Evolutionary conservation across 495 filamentous ascomycete genomes (phyloP).

Genomic region (Podospora pseudopauciseta): DNA sequence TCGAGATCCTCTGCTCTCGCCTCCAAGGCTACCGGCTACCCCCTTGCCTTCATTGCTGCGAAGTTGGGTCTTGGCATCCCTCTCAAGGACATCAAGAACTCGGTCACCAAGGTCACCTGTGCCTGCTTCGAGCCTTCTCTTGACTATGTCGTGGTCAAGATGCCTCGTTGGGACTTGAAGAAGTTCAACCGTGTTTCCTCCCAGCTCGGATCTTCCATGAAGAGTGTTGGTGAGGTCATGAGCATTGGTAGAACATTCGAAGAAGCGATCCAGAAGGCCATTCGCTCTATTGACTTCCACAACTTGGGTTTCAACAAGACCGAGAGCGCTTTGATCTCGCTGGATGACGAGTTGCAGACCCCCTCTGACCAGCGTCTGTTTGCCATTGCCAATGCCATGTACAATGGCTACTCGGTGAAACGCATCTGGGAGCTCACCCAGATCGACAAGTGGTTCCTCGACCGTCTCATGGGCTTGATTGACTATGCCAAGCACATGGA

Average conservation of each 20-base stretch:
- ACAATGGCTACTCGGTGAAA: constrained; percentile 84
- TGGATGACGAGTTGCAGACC: constrained; percentile 92
- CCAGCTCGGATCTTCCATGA: constrained; percentile 95
- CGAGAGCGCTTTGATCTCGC: constrained; percentile 76
- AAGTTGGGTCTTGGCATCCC: constrained; percentile 94
- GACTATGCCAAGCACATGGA: constrained; percentile 80
- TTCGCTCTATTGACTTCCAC: constrained; percentile 88
- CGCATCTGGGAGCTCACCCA: constrained; percentile 97
- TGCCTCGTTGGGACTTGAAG: constrained; percentile 97
- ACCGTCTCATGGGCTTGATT: constrained; percentile 81
- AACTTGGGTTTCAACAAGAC: constrained; percentile 96
- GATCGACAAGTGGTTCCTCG: constrained; percentile 98
- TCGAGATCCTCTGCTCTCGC: constrained; percentile 94
- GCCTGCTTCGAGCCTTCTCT: constrained; percentile 99
- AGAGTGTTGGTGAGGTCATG: constrained; percentile 99
- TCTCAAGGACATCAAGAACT: constrained; percentile 93
- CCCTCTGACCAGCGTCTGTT: constrained; percentile 97
- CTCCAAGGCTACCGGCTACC: constrained; percentile 97
- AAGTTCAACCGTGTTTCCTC: constrained; percentile 97
- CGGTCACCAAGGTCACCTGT: constrained; percentile 91
- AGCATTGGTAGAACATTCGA: constrained; percentile 95
- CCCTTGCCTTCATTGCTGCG: constrained; percentile 91
- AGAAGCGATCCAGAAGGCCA: constrained; percentile 98
- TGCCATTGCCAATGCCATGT: constrained; percentile 97
- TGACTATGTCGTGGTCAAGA: constrained; percentile 98